These are phyloP conservation scores for Fomes fomentarius DNA, from an alignment of 1,284 basidiomycete species.

Conservation along the genomic window DNA sequence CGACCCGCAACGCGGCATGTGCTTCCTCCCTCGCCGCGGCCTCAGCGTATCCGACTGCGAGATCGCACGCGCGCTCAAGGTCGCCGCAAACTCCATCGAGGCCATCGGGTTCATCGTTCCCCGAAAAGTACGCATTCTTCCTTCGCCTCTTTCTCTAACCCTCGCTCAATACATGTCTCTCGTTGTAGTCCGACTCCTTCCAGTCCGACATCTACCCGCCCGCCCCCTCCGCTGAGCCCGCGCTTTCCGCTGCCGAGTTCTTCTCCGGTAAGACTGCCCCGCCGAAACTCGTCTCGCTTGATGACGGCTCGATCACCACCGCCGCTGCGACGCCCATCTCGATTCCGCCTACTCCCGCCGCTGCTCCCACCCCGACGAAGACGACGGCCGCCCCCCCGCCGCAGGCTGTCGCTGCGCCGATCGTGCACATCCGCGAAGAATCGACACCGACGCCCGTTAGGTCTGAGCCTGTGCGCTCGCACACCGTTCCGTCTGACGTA, in stretches of 20 bases:
- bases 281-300: conserved; percentile 72
- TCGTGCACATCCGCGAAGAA: conserved; percentile 29
- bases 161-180: too few relatives aligned
- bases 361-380: conserved; percentile 32
- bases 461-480: conserved; percentile 28
- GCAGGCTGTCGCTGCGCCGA: conserved; percentile 32
- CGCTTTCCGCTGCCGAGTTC: conserved; percentile 84
- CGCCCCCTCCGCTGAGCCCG: conserved; percentile 81
- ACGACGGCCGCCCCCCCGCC: conserved; percentile 41
- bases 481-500: conserved; percentile 19
- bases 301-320: conserved; percentile 48
- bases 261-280: conserved; percentile 81
- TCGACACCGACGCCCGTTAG: conserved; percentile 28
- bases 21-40: conserved; percentile 90
- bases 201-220: conserved; percentile 95
- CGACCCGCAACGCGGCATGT: conserved; percentile 95
- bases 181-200: conserved; percentile 76
- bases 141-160: too few relatives aligned
- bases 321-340: conserved; percentile 41
- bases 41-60: conserved; percentile 92
- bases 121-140: conserved; percentile 80
- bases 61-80: conserved; percentile 95
- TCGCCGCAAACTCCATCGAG: conserved; percentile 77
- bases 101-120: conserved; percentile 95
- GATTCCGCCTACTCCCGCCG: conserved; percentile 23